Conservation (phyloP, 2,329 filamentous ascomycete species). For the Polytolypa hystricis region DNA sequence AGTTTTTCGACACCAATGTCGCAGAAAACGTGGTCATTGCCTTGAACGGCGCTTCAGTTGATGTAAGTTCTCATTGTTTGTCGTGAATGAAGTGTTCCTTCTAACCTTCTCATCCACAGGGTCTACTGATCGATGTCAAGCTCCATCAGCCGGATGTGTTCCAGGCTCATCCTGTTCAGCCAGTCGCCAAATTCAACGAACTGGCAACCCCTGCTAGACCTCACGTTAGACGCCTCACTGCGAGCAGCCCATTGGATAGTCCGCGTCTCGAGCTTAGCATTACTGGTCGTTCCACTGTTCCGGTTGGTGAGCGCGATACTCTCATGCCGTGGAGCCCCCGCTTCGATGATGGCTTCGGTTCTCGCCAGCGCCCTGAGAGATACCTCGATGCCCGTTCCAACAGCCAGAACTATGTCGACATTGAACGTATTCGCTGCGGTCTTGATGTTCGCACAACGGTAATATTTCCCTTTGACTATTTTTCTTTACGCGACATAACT, state of each 20-base stretch:
- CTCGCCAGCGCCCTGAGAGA: constrained; percentile 21
- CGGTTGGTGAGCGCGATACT: constrained; percentile 23
- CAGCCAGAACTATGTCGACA: constrained; percentile 36
- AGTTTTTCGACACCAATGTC: constrained; percentile 29
- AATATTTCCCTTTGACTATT: constrained; percentile 39
- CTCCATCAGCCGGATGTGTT: constrained; percentile 22
- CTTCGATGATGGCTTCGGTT: constrained; percentile 19
- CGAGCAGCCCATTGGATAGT: constrained; percentile 9
- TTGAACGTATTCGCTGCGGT: constrained; percentile 41
- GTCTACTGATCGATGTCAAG: constrained; percentile 21
- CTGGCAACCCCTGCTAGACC: constrained; percentile 13
- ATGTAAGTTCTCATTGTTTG: no score
- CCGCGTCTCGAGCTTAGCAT: constrained; percentile 26
- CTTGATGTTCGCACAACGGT: constrained; percentile 67
- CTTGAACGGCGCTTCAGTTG: constrained; percentile 25
- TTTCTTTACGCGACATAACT: constrained; percentile 82
- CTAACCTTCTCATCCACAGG: no score
- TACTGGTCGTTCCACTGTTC: constrained; percentile 31
- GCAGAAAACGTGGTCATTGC: constrained; percentile 25
- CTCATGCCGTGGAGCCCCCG: constrained; percentile 23
- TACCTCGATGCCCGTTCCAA: constrained; percentile 20
- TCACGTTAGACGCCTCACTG: constrained; percentile 11
- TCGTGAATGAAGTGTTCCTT: no score
- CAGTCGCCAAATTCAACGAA: constrained; percentile 11
- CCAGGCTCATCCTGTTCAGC: constrained; percentile 11